phyloP scores from a whole-genome alignment of 495 filamentous ascomycete genomes.

The Lasiosphaeria miniovina region DNA sequence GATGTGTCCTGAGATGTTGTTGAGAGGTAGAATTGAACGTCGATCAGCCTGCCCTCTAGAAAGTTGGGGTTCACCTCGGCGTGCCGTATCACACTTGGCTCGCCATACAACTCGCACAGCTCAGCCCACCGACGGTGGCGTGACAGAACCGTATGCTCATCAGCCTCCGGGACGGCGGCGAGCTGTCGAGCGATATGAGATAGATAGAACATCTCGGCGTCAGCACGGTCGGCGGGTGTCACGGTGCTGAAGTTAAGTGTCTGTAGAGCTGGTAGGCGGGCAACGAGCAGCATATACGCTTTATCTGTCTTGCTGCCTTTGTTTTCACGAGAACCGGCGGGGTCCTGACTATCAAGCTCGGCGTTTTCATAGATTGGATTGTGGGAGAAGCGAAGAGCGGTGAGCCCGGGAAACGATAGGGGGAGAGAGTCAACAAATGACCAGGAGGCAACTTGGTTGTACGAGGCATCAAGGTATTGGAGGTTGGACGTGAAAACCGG shows the following conservation, averaged over 20 bases:
- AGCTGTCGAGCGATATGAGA: conserved; percentile 73
- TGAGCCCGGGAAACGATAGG: conserved; percentile 64
- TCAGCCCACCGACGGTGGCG: conserved; percentile 67
- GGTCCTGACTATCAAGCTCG: conserved; percentile 32
- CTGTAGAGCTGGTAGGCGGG: conserved; percentile 65
- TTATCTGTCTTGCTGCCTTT: conserved; percentile 44
- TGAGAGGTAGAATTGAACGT: conserved; percentile 54
- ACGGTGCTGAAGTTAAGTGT: conserved; percentile 78
- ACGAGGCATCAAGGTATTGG: conserved; percentile 73
- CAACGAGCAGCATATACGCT: conserved; percentile 82
- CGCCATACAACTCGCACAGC: conserved; percentile 70
- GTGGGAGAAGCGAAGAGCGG: conserved; percentile 69
- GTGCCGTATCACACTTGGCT: conserved; percentile 54
- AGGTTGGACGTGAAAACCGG: conserved; percentile 38
- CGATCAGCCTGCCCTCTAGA: conserved; percentile 70
- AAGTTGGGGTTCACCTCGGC: conserved; percentile 58
- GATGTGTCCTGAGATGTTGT: not conserved
- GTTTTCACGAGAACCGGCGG: conserved; percentile 29
- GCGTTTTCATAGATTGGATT: conserved; percentile 75
- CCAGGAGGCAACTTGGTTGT: conserved; percentile 73
- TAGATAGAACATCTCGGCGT: conserved; percentile 92
- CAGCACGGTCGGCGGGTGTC: conserved; percentile 65
- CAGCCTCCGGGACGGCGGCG: conserved; percentile 52
- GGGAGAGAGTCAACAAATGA: conserved; percentile 64
- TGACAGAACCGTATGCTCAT: conserved; percentile 51